Evolutionary conservation across 2,329 filamentous ascomycete genomes (phyloP), one percentile per base, ranked within the genome.

Genomic region (Alternaria solani): DNA sequence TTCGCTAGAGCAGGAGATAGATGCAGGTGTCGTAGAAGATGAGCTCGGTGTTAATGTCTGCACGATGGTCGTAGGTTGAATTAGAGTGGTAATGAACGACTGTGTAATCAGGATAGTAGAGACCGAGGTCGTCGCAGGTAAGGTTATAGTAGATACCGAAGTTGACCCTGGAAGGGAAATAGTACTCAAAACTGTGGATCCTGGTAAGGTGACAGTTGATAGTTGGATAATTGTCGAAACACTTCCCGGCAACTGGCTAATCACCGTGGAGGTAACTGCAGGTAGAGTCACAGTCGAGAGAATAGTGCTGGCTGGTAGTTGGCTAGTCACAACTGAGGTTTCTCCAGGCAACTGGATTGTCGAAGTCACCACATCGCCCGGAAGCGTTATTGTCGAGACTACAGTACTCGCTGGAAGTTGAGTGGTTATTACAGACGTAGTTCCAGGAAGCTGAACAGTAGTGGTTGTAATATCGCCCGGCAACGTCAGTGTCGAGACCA

Each of bases 111-210:
- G 26, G 1, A 66, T 32, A 5, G 65, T 70, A 0, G 67, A 68
- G 0, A 70, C 42, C 2, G 70, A 63, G 0, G 72, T 76, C 18
- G 61, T 68, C 7, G 64, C 66, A 2, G 74, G 74, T 18, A 77
- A 51, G 2, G 68, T 65, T 8, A 70, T 66, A 4, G 74, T 77
- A 5, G 73, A 51, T 4, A 63, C 51, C 2, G 43, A 47, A 5
- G 53, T 68, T 2, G 64, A 55, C 23, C 49, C 63, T 2, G 61
- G 64, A 16, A 67, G 44, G 16, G 56, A 43, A 2, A 66, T 18
- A 5, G 61, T 64, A 30, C 39, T 65, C 30, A 56, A 20, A 5
- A 61, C 28, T 4, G 56, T 64, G 5, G 58, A 57, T 4, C 51
- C 64, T 5, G 64, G 52, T 14, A 65, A 25, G 9, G 70, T 72